phyloP scores from a whole-genome alignment of 495 filamentous ascomycete species.

The Podospora pseudocomata region DNA sequence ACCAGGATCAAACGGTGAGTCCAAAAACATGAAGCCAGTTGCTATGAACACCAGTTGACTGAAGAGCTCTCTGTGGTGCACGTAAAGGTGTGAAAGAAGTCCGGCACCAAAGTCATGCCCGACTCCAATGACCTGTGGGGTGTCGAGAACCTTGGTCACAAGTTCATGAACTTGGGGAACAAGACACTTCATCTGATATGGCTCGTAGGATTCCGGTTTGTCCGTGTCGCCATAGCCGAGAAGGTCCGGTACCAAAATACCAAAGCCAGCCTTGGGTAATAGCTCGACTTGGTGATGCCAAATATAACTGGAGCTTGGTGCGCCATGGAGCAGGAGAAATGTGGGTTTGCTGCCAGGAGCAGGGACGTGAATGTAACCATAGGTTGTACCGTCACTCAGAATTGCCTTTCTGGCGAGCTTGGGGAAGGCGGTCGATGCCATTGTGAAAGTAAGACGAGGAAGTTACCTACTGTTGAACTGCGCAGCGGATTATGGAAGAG shows the following conservation, averaged over 20 bases:
- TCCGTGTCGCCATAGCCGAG: conserved; percentile 49
- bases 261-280: conserved; percentile 38
- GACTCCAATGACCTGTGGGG: conserved; percentile 9
- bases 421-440: conserved; percentile 18
- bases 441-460: neutral
- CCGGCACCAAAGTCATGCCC: conserved; percentile 14
- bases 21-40: conserved; percentile 17
- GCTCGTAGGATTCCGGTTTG: conserved; percentile 31
- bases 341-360: conserved; percentile 25
- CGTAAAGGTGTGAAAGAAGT: conserved; percentile 18
- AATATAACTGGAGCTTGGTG: conserved; percentile 41
- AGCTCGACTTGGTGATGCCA: conserved; percentile 43
- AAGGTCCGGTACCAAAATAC: conserved; percentile 46
- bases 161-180: conserved; percentile 38
- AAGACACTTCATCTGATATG: conserved; percentile 38
- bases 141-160: conserved; percentile 31
- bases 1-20: conserved; percentile 11
- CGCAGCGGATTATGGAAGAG: too few relatives aligned
- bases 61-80: conserved; percentile 18
- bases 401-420: conserved; percentile 14
- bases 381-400: conserved; percentile 28
- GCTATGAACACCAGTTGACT: conserved; percentile 24
- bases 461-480: too few relatives aligned
- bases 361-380: conserved; percentile 34
- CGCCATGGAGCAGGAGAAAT: conserved; percentile 46